Percentiles rank a stretch among this genome's conserved stretches.
phyloP scores from a whole-genome alignment of 164 flowering plant species.

The Pachysandra terminalis region DNA sequence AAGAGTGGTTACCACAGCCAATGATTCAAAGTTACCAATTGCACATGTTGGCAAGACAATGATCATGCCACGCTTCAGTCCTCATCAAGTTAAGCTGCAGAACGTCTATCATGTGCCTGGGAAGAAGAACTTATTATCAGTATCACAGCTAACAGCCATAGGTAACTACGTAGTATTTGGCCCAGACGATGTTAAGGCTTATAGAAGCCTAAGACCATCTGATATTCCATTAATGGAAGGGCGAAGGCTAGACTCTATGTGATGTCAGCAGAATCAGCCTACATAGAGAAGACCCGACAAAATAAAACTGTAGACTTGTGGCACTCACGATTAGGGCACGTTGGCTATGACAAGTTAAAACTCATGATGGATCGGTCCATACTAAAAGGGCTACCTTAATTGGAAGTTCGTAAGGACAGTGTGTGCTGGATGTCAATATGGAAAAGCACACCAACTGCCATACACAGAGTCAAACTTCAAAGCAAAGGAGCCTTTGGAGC shows the following conservation, averaged over 20 bases:
- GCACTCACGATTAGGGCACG: slow-evolving; percentile 14
- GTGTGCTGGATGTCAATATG: slow-evolving; percentile 16
- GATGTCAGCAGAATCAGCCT: slow-evolving; percentile 10
- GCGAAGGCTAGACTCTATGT: slow-evolving; percentile 7
- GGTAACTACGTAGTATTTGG: neutral
- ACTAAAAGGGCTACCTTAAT: slow-evolving; percentile 17
- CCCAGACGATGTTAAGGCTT: neutral
- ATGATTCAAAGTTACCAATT: slow-evolving; percentile 13
- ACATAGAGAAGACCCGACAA: slow-evolving; percentile 12
- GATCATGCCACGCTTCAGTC: neutral
- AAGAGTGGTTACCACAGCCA: slow-evolving; percentile 7
- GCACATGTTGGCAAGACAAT: slow-evolving; percentile 6
- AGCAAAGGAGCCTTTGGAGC: slow-evolving; percentile 13
- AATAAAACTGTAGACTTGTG: slow-evolving; percentile 16
- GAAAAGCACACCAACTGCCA: slow-evolving; percentile 17
- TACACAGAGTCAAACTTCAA: slow-evolving; percentile 18
- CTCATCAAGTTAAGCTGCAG: neutral
- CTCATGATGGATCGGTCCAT: slow-evolving; percentile 11
- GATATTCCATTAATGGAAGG: neutral
- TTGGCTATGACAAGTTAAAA: slow-evolving; percentile 10
- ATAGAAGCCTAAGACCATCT: too few species aligned
- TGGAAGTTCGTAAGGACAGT: slow-evolving; percentile 11
- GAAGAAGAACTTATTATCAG: slow-evolving; percentile 19
- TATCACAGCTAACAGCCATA: slow-evolving; percentile 10
- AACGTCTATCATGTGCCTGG: slow-evolving; percentile 4